These are phyloP conservation scores for Eruca vesicaria DNA, from an alignment of 441 rosid genomes.

Conservation along the genomic window DNA sequence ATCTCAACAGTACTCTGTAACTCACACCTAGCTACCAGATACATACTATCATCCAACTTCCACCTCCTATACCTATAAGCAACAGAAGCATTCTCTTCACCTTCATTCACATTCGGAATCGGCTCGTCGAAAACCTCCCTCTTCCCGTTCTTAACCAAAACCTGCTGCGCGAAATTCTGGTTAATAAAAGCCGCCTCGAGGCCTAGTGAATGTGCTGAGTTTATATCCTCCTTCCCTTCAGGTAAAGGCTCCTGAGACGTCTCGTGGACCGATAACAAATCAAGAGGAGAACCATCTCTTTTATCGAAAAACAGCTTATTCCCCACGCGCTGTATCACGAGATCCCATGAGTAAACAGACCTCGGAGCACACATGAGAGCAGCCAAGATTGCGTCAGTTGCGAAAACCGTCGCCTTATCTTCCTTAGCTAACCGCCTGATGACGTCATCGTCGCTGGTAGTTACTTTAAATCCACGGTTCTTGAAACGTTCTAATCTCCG, in stretches of 20 bases:
- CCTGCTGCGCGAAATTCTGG: conserved; percentile 90
- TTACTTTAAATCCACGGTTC: conserved; percentile 79
- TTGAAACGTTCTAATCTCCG: conserved; percentile 81
- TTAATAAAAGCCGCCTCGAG: conserved; percentile 89
- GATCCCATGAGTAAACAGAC: conserved; percentile 95
- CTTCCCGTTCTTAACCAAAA: conserved; percentile 70
- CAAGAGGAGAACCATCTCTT: conserved; percentile 83
- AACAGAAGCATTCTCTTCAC: conserved; percentile 88
- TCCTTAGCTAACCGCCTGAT: conserved; percentile 90
- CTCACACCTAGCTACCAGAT: conserved; percentile 83
- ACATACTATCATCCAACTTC: conserved; percentile 77
- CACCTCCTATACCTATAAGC: conserved; percentile 87
- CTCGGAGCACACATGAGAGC: conserved; percentile 88
- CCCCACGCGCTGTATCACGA: conserved; percentile 87
- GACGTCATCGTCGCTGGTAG: conserved; percentile 90
- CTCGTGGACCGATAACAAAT: conserved; percentile 81
- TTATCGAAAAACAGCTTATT: conserved; percentile 89
- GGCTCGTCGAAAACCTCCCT: conserved; percentile 79
- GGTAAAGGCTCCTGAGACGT: conserved; percentile 91
- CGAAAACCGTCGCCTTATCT: conserved; percentile 89
- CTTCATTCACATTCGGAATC: conserved; percentile 77
- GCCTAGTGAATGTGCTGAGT: conserved; percentile 75
- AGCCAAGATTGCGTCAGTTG: conserved; percentile 75
- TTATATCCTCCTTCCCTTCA: conserved; percentile 89
- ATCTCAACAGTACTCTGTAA: conserved; percentile 78